A percentile compares a stretch with the other conserved stretches of the same genome.
phyloP scores from a whole-genome alignment of 768 basidiomycete genomes.

The Symmetrospora coprosmae region DNA sequence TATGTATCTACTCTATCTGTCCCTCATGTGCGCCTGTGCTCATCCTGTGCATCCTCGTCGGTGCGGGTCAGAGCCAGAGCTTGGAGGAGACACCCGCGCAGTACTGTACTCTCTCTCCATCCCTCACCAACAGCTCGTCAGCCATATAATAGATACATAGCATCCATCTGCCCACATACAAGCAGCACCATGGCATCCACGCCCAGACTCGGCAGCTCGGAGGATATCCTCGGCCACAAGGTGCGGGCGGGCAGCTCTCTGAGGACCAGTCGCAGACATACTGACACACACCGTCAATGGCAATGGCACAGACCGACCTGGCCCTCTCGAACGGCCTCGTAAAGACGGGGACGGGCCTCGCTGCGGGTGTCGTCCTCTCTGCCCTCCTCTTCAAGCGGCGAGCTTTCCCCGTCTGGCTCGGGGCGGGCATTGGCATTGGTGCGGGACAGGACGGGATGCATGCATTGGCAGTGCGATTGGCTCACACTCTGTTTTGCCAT shows the following conservation, averaged over 20 bases:
- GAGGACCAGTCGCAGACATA: not conserved
- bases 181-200: no score
- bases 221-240: conserved; percentile 22
- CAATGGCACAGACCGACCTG: conserved; percentile 33
- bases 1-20: no score
- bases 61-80: no score
- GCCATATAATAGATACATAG: no score
- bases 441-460: not conserved
- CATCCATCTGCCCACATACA: no score
- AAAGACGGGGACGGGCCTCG: conserved; percentile 77
- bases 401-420: conserved; percentile 14
- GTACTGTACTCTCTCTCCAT: no score
- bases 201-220: no score
- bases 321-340: conserved; percentile 63
- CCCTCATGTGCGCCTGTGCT: no score
- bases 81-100: no score
- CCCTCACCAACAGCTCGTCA: no score
- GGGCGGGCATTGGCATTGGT: conserved; percentile 13
- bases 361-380: conserved; percentile 72
- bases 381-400: conserved; percentile 76
- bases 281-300: not conserved
- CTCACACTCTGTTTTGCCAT: not conserved
- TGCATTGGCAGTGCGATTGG: not conserved
- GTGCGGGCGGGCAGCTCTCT: not conserved
- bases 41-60: no score